Evolutionary conservation across 371 early-diverging fungal genomes (phyloP).

Genomic region (Syncephalastrum racemosum): DNA sequence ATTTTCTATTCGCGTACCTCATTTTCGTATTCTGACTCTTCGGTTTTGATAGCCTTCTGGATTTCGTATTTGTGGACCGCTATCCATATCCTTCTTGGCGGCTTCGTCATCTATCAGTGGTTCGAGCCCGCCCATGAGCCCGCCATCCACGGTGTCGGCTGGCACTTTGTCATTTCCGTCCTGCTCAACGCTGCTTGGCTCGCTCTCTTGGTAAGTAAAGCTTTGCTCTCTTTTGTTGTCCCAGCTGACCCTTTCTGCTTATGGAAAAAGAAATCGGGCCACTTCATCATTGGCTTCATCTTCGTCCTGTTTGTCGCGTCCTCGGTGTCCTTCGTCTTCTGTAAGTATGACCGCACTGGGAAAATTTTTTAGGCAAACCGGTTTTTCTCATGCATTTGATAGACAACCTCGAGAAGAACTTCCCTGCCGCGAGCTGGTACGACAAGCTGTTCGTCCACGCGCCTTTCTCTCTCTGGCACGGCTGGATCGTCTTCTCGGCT

Average conservation of each 20-base stretch:
- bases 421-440: slow-evolving; percentile 40
- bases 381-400: slow-evolving; percentile 5
- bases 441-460: slow-evolving; percentile 67
- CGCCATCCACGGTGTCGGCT: slow-evolving; percentile 58
- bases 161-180: slow-evolving; percentile 65
- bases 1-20: slow-evolving; percentile 4
- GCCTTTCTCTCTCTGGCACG: slow-evolving; percentile 77
- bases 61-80: slow-evolving; percentile 60
- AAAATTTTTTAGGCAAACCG: neutral
- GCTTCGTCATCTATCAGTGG: slow-evolving; percentile 66
- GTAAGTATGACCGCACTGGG: slow-evolving; percentile 26
- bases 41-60: slow-evolving; percentile 37
- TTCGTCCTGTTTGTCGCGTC: slow-evolving; percentile 47
- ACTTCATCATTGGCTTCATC: slow-evolving; percentile 46
- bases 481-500: slow-evolving; percentile 63
- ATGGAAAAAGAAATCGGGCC: slow-evolving; percentile 28
- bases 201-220: slow-evolving; percentile 57
- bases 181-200: slow-evolving; percentile 62
- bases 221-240: neutral
- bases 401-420: slow-evolving; percentile 53
- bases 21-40: neutral
- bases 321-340: slow-evolving; percentile 51
- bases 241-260: neutral
- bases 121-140: slow-evolving; percentile 59
- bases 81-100: slow-evolving; percentile 65